Evolutionary conservation across 352 stramenopile species (phyloP), one percentile per base, ranked within the genome.

Genomic region (Phytopythium boreale): DNA sequence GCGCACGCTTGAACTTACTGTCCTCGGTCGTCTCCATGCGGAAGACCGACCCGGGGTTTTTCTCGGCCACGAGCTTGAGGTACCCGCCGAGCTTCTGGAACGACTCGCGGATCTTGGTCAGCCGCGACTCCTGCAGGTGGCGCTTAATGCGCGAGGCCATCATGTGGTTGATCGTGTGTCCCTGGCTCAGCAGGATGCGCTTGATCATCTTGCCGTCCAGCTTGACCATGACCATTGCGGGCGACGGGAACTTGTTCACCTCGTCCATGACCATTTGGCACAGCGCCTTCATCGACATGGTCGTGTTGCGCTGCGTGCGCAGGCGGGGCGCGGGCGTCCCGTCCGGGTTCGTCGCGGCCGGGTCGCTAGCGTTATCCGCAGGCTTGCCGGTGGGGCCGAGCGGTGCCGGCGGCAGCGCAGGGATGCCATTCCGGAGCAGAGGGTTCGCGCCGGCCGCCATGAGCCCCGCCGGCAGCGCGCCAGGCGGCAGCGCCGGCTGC

Each of bases 141-240:
- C 83, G 63, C 64, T 90, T 91, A 65, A 92, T 88, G n/a, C 84
- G 75, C 29, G 84, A 93, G 58, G 84, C 76, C 82, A 90, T 93
- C 82, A 92, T 92, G 68, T 90, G 79, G 61, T 93, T 92, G 49
- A 93, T 83, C 11, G 80, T 80, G 59, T 91, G 80, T n/a, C 84
- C 84, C 19, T 82, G 82, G 41, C 75, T 77, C 41, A 93, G 62
- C 22, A 93, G 39, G 51, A 93, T 87, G 20, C 82, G 76, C 69
- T 82, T 80, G 62, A 93, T 90, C 36, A 82, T 66, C 53, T 90
- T 90, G 34, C 82, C 82, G 58, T 93, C 80, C n/a, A 93, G 61
- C 64, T 88, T 87, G 36, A 78, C 74, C 77, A 88, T 87, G 43
- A 76, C 72, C 34, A 89, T 74, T 12, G 72, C 74, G 24, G 84